Conservation (phyloP, 2,329 filamentous ascomycete genomes). For the Trichoderma guizhouense region DNA sequence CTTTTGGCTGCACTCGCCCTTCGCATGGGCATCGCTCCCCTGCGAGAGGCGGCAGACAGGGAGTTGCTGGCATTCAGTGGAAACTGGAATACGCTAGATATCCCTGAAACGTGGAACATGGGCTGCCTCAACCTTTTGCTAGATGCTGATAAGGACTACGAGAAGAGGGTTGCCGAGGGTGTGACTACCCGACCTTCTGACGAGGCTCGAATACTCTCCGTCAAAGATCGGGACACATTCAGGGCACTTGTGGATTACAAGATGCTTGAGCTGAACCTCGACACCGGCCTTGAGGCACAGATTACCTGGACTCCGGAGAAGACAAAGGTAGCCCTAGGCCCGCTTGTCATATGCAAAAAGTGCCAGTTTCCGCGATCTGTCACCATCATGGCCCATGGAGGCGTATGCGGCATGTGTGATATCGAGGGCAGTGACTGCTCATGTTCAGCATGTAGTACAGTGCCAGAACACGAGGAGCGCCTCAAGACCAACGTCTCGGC, state of each 20-base stretch:
- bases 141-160: constrained; percentile 42
- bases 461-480: constrained; percentile 25
- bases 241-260: constrained; percentile 44
- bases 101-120: constrained; percentile 49
- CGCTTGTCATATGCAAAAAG: constrained; percentile 37
- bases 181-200: constrained; percentile 18
- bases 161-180: constrained; percentile 27
- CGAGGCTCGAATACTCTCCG: constrained; percentile 31
- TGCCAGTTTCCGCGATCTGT: constrained; percentile 48
- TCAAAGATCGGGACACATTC: constrained; percentile 41
- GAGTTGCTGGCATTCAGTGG: constrained; percentile 41
- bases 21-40: constrained; percentile 44
- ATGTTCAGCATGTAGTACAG: constrained; percentile 23
- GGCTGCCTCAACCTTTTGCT: constrained; percentile 45
- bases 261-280: constrained; percentile 44
- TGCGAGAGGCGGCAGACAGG: constrained; percentile 39
- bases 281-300: constrained; percentile 41
- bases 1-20: constrained; percentile 47
- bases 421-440: constrained; percentile 20
- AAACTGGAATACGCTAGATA: constrained; percentile 46
- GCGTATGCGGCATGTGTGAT: constrained; percentile 42
- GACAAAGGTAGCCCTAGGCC: constrained; percentile 41
- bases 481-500: constrained; percentile 30
- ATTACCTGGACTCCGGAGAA: constrained; percentile 47
- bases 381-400: constrained; percentile 42